These are phyloP conservation scores for Sporothrix brasiliensis DNA, from an alignment of 2,329 filamentous ascomycete genomes.

Conservation along the genomic window DNA sequence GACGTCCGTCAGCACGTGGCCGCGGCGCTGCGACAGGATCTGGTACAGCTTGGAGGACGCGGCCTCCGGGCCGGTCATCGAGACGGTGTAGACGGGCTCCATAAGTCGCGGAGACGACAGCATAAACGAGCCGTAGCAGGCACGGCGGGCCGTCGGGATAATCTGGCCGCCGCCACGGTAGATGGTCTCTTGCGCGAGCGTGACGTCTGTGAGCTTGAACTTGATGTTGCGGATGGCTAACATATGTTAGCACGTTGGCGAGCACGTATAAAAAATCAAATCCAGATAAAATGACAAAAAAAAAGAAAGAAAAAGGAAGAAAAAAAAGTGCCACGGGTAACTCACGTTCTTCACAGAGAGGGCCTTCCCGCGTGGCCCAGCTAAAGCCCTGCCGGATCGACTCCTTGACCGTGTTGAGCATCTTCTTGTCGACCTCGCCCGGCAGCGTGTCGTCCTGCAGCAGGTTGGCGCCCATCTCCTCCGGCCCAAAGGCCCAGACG, in stretches of 20 bases:
- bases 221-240: conserved; percentile 94
- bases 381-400: conserved; percentile 94
- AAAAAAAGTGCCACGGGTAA: too few species aligned
- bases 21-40: conserved; percentile 81
- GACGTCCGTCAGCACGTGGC: conserved; percentile 91
- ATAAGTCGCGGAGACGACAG: conserved; percentile 96
- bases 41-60: conserved; percentile 89
- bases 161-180: conserved; percentile 95
- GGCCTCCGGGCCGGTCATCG: conserved; percentile 89
- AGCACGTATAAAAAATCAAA: neutral
- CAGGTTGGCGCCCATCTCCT: conserved; percentile 93
- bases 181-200: conserved; percentile 85
- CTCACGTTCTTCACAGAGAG: conserved; percentile 95
- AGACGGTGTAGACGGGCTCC: conserved; percentile 92
- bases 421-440: conserved; percentile 86
- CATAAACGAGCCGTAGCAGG: conserved; percentile 93
- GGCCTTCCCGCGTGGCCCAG: conserved; percentile 94
- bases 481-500: conserved; percentile 98
- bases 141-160: conserved; percentile 89
- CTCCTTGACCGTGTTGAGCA: conserved; percentile 83
- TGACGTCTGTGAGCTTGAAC: conserved; percentile 91
- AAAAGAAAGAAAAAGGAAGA: conserved; percentile 21
- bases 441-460: conserved; percentile 95
- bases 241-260: conserved; percentile 29
- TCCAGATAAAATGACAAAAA: conserved; percentile 35